A percentile compares a stretch with the other conserved stretches of the same genome.
Evolutionary conservation across 768 basidiomycete species (phyloP).

Genomic region (Podaxis sp.): DNA sequence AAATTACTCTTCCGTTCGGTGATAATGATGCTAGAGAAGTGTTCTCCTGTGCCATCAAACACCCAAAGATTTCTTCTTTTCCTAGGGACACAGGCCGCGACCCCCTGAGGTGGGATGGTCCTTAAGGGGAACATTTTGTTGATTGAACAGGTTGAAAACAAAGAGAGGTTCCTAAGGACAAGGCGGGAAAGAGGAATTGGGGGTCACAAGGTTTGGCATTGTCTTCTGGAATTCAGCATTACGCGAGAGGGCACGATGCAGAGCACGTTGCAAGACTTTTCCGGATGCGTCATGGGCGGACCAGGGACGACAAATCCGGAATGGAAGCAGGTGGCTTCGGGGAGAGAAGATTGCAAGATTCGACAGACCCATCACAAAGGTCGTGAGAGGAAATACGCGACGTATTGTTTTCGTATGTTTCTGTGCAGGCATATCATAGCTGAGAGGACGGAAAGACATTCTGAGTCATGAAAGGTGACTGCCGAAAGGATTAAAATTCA

Average conservation of each 20-base stretch:
- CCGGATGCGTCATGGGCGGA: constrained; percentile 2
- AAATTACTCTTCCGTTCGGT: background rate
- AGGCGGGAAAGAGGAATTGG: background rate
- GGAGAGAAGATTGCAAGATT: background rate
- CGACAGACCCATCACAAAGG: background rate
- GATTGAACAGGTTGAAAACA: background rate
- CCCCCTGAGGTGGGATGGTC: too few species aligned
- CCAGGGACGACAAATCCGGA: background rate
- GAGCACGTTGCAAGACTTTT: constrained; percentile 34
- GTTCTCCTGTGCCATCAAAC: too few species aligned
- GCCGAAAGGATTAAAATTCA: too few species aligned
- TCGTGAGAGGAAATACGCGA: background rate
- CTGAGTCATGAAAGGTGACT: too few species aligned
- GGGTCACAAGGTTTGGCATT: background rate
- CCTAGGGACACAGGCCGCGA: too few species aligned
- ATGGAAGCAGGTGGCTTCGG: constrained; percentile 4
- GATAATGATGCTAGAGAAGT: background rate
- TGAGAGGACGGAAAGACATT: background rate
- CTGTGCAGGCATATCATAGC: too few species aligned
- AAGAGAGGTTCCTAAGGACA: background rate
- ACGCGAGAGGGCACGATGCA: constrained; percentile 32
- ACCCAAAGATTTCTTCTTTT: too few species aligned
- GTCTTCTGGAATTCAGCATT: background rate
- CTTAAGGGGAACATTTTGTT: background rate
- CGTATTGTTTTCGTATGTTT: background rate